Percentiles rank a stretch among this genome's conserved stretches.
phyloP scores from a whole-genome alignment of 805 yeast genomes.

The Wickerhamiella domercqiae region DNA sequence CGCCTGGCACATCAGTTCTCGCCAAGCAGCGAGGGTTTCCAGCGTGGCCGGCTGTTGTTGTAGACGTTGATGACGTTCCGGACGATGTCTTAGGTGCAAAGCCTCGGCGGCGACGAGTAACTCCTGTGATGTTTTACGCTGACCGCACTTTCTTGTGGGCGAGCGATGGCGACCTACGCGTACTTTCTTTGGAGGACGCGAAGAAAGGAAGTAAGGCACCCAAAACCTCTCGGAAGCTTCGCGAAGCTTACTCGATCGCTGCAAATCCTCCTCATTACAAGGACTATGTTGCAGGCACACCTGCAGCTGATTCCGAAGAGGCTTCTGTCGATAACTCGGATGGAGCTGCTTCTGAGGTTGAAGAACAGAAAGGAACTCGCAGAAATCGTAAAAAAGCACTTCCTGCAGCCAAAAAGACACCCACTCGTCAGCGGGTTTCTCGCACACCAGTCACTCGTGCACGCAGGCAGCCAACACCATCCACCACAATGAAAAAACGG shows the following conservation, averaged over 20 bases:
- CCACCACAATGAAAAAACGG: slow-evolving; percentile 1
- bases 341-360: slow-evolving; percentile 41
- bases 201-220: slow-evolving; percentile 10
- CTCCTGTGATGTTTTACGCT: slow-evolving; percentile 48
- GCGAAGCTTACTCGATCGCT: slow-evolving; percentile 17
- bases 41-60: slow-evolving; percentile 76
- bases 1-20: slow-evolving; percentile 40
- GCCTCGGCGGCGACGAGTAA: slow-evolving; percentile 29
- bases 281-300: slow-evolving; percentile 7
- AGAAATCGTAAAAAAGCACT: slow-evolving; percentile 41
- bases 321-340: too few relatives aligned
- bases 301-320: neutral
- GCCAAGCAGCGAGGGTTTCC: slow-evolving; percentile 74
- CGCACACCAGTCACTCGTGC: slow-evolving; percentile 3
- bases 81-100: slow-evolving; percentile 33
- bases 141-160: slow-evolving; percentile 63
- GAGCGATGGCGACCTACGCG: slow-evolving; percentile 19
- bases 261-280: slow-evolving; percentile 15
- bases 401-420: slow-evolving; percentile 27
- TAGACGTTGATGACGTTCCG: slow-evolving; percentile 47
- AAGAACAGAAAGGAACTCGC: slow-evolving; percentile 25
- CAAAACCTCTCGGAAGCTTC: slow-evolving; percentile 11
- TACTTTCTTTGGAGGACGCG: slow-evolving; percentile 11
- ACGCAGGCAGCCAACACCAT: slow-evolving; percentile 8
- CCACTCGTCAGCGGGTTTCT: slow-evolving; percentile 6